Base-by-base conservation (phyloP, 352 stramenopile genomes). In the Globisporangium echinulatum region DNA sequence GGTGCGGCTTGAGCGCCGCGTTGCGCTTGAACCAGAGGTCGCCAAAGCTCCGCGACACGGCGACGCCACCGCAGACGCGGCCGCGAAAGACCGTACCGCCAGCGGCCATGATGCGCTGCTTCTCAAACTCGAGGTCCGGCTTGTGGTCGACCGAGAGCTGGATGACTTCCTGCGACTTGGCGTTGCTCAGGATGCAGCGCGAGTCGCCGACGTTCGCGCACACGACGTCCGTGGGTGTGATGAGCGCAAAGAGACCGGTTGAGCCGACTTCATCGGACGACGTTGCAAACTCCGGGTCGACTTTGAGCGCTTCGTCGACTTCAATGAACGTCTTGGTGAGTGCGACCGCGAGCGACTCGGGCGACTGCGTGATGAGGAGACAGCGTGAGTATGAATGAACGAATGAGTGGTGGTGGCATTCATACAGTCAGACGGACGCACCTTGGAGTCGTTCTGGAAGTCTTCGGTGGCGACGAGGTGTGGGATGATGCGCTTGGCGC, bases 21-120 rank as follows among this genome's bases (percentile, higher is more conserved):
- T 95, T 93, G 62, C 84, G 76, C 72, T 95, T 95, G 68, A 94
- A 95, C 84, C 84, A 94, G 61, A 94, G 79, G 60, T 95, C 86
- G 13, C 86, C 86, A 61, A 95, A 94, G 71, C 82, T 92, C 43
- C 86, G 75, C 37, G 84, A 92, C 15, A 95, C 86, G 11, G 86
- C 86, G 25, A 95, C 84, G 49, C 84, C 86, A 39, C 86, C 86
- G 60, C 82, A 92, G 56, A 95, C 86, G 49, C 86, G 82, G 37
- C 84, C 84, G 53, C 86, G 84, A 59, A 94, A 94, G 6, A 95
- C 86, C 0, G 79, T 94, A 33, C 86, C 86, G 17, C 86, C 86
- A 0, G 86, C 84, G 4, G 81, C 79, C 59, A 94, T 68, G 55
- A 95, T 95, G 53, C 86, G 84, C 69, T 90, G 80, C 67, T 90